A percentile compares a stretch with the other conserved stretches of the same genome.
Conservation (phyloP, 2,329 filamentous ascomycete genomes). For the Xylariomycetidae sp. region DNA sequence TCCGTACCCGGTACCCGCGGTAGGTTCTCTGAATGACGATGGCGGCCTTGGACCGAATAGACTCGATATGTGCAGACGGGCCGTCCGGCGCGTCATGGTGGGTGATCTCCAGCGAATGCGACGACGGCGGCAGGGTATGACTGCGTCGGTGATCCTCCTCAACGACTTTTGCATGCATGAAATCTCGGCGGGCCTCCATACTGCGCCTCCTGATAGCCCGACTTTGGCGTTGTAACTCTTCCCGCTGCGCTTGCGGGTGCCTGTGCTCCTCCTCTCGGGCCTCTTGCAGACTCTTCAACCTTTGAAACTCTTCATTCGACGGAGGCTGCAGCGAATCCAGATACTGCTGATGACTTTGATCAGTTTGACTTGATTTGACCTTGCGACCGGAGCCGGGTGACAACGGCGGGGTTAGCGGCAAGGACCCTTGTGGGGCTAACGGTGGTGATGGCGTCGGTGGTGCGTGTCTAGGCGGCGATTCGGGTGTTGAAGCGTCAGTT, state of each 20-base stretch:
- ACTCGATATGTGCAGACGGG: constrained; percentile 15
- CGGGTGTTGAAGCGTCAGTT: too few species aligned
- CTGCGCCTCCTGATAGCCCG: constrained; percentile 13
- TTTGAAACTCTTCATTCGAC: constrained; percentile 40
- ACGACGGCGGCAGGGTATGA: neutral
- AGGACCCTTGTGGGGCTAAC: constrained; percentile 11
- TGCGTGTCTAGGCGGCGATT: too few species aligned
- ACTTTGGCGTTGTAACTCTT: constrained; percentile 26
- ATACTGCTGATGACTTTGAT: constrained; percentile 36
- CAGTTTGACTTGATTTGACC: constrained; percentile 5
- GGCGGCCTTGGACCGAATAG: constrained; percentile 40
- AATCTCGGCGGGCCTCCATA: constrained; percentile 27
- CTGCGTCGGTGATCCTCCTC: constrained; percentile 6
- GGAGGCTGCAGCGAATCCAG: constrained; percentile 47
- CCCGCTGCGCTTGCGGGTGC: constrained; percentile 35
- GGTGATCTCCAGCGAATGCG: neutral
- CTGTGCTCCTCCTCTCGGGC: constrained; percentile 39
- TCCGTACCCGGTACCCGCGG: constrained; percentile 67
- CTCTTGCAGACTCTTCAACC: constrained; percentile 46
- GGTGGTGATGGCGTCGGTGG: neutral
- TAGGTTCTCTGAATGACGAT: constrained; percentile 66
- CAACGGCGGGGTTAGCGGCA: constrained; percentile 17
- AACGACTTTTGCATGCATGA: constrained; percentile 25
- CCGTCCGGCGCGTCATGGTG: constrained; percentile 2
- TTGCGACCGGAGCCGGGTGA: constrained; percentile 12